These are phyloP conservation scores for Conticribra guillardii DNA, from an alignment of 108 stramenopile species.

Conservation along the genomic window DNA sequence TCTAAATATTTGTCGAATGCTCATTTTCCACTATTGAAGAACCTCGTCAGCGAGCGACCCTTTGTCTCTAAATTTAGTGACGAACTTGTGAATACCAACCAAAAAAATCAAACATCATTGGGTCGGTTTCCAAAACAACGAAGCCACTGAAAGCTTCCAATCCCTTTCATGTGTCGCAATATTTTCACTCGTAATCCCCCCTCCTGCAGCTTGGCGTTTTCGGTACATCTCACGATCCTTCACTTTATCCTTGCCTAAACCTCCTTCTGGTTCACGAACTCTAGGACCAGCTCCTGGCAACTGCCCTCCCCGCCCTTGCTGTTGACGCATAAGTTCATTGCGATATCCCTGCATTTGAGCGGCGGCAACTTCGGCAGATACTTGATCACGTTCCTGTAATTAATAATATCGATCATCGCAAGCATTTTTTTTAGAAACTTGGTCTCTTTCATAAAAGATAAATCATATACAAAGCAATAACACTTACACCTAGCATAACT, in stretches of 20 bases:
- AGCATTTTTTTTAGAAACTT: no score
- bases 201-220: slow-evolving; percentile 85
- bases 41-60: no score
- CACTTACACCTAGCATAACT: slow-evolving; percentile 66
- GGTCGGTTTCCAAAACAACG: slow-evolving; percentile 54
- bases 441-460: no score
- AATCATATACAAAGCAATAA: no score
- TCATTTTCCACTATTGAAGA: no score
- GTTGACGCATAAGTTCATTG: slow-evolving; percentile 81
- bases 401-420: not conserved
- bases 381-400: slow-evolving; percentile 78
- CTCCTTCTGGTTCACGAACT: slow-evolving; percentile 82
- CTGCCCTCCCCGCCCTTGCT: slow-evolving; percentile 56
- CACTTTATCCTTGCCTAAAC: slow-evolving; percentile 59
- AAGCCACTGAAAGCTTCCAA: slow-evolving; percentile 84
- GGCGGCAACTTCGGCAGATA: slow-evolving; percentile 73
- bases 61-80: not conserved
- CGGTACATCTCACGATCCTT: slow-evolving; percentile 83
- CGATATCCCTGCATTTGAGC: slow-evolving; percentile 91
- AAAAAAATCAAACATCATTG: slow-evolving; percentile 10
- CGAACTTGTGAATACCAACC: not conserved
- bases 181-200: slow-evolving; percentile 79
- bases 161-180: slow-evolving; percentile 76
- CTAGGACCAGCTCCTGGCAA: slow-evolving; percentile 44
- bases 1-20: no score